Conservation (phyloP, 225 moss, liverwort and hornwort genomes). For the Physcomitrellopsis africana region DNA sequence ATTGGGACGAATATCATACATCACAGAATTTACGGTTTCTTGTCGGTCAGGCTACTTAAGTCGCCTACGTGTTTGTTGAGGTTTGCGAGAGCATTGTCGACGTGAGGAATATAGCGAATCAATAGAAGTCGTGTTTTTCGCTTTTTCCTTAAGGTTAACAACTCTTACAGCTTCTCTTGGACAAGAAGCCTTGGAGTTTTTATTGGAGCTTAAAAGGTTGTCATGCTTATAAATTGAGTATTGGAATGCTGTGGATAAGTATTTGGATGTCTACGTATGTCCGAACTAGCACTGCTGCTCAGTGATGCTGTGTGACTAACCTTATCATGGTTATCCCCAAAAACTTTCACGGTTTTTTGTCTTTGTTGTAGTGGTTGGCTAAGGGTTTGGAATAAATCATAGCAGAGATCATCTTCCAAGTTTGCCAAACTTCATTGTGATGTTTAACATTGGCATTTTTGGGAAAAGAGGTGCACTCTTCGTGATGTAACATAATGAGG, state of each 20-base stretch:
- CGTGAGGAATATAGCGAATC: background rate
- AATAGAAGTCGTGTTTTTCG: background rate
- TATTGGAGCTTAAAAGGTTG: too few relatives aligned
- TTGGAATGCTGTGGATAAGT: too few relatives aligned
- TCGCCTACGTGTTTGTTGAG: background rate
- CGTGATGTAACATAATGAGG: background rate
- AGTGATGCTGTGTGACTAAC: background rate
- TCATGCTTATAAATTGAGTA: too few relatives aligned
- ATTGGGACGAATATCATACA: background rate
- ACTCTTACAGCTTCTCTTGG: background rate
- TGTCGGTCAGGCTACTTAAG: background rate
- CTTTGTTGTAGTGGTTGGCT: background rate
- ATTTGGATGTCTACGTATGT: too few relatives aligned
- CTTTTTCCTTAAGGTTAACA: background rate
- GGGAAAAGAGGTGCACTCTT: background rate
- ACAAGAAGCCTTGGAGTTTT: too few relatives aligned
- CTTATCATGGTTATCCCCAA: background rate
- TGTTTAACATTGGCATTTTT: background rate
- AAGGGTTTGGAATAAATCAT: background rate
- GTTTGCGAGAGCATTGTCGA: background rate
- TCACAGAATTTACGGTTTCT: background rate
- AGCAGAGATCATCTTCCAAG: background rate
- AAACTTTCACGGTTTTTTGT: background rate
- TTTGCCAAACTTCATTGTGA: background rate
- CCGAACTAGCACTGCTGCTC: too few relatives aligned